A percentile compares a stretch with the other conserved stretches of the same genome.
Evolutionary conservation across 345 rosid genomes (phyloP).

Genomic region (Eucalyptus curtisii): DNA sequence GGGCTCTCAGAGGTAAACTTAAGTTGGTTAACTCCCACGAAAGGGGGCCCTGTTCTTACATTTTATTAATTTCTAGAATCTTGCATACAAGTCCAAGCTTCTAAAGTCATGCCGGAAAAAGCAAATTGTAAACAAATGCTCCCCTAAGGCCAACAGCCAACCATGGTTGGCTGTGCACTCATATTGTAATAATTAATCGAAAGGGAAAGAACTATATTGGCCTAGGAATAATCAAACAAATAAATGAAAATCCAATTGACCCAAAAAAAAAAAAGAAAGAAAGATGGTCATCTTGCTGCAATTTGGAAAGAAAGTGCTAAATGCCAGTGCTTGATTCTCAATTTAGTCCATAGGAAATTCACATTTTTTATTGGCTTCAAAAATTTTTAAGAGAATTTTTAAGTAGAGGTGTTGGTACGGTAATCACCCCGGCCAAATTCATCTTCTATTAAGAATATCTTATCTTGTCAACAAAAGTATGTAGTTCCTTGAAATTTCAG

Average conservation of each 20-base stretch:
- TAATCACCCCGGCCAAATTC: background rate
- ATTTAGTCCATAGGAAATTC: background rate
- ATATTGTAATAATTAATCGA: background rate
- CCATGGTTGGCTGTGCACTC: fast-evolving
- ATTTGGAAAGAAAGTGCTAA: background rate
- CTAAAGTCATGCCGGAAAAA: background rate
- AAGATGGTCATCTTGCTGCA: fast-evolving
- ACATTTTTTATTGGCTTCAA: background rate
- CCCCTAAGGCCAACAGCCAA: background rate
- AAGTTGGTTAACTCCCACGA: background rate
- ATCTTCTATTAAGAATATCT: background rate
- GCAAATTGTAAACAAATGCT: background rate
- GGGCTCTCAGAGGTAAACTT: fast-evolving
- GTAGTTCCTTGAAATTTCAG: background rate
- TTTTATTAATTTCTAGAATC: background rate
- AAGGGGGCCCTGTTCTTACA: fast-evolving
- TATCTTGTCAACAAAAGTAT: no score
- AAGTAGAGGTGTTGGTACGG: fast-evolving
- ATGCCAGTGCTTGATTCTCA: fast-evolving
- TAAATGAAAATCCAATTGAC: background rate
- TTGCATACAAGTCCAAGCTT: background rate
- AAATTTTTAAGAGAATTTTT: background rate
- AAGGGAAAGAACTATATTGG: background rate
- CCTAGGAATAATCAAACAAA: background rate
- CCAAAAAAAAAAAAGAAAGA: background rate